These are phyloP conservation scores for Triticum turgidum DNA, from an alignment of 176 grass and related monocot species.

Conservation along the genomic window DNA sequence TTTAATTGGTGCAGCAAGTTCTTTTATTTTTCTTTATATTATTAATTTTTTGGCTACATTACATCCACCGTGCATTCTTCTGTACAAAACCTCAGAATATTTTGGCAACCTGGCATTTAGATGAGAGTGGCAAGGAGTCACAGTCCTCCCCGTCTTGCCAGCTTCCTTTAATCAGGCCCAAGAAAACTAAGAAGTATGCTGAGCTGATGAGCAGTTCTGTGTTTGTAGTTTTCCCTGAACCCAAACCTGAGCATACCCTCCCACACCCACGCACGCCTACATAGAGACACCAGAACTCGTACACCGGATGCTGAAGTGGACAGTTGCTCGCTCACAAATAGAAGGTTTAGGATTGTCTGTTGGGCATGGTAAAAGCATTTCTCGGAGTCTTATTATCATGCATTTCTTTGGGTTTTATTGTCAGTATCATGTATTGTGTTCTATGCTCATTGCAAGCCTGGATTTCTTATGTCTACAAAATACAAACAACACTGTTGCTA, in stretches of 20 bases:
- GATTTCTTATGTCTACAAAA: background rate
- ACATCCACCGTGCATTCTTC: background rate
- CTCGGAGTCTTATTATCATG: background rate
- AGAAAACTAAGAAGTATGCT: background rate
- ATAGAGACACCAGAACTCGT: background rate
- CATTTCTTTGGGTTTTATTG: background rate
- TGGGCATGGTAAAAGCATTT: background rate
- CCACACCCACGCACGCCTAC: background rate
- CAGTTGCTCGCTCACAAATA: background rate
- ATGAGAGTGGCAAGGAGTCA: background rate
- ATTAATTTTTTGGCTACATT: background rate
- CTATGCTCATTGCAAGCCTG: background rate
- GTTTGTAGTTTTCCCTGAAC: background rate
- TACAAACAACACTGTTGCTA: background rate
- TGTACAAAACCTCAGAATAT: background rate
- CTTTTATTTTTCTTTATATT: background rate
- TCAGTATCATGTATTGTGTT: background rate
- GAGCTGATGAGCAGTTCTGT: background rate
- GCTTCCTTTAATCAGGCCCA: background rate
- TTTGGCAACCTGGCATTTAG: background rate
- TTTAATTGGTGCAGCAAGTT: background rate
- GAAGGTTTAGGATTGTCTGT: slow-evolving; percentile 2
- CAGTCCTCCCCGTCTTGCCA: background rate
- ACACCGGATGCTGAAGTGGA: background rate
- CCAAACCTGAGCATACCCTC: background rate